Conservation (phyloP, 495 filamentous ascomycete genomes). For the Hypoxylon fuscum region DNA sequence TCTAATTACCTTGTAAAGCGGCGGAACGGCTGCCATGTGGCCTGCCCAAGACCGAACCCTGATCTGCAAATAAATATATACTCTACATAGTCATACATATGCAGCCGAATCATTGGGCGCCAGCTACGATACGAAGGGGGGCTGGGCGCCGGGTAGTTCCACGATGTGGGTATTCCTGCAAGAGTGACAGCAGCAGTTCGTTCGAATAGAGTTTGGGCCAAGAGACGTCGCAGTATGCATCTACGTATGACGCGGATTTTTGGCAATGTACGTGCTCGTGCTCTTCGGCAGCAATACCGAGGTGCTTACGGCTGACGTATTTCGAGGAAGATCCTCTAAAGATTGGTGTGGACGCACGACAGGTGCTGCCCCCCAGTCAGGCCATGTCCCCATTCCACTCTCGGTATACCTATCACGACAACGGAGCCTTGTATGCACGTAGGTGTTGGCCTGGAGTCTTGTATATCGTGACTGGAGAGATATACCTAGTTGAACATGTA, state of each 20-base stretch:
- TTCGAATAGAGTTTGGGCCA: slow-evolving; percentile 42
- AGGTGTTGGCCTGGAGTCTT: slow-evolving; percentile 17
- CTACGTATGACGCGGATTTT: slow-evolving; percentile 31
- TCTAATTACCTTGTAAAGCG: slow-evolving; percentile 22
- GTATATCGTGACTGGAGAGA: slow-evolving; percentile 20
- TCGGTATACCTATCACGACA: slow-evolving; percentile 25
- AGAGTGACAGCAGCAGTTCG: slow-evolving; percentile 25
- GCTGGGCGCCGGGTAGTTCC: slow-evolving; percentile 11
- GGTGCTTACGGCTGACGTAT: slow-evolving; percentile 28
- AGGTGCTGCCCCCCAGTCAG: not conserved
- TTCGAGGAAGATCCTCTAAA: not conserved
- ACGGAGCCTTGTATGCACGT: slow-evolving; percentile 12
- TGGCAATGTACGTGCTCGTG: slow-evolving; percentile 22
- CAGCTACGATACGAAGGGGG: slow-evolving; percentile 14
- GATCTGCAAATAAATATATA: slow-evolving; percentile 41
- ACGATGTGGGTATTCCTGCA: slow-evolving; percentile 25
- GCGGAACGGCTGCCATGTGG: slow-evolving; percentile 37
- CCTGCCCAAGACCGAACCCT: slow-evolving; percentile 32
- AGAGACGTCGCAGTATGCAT: slow-evolving; percentile 29
- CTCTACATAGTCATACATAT: slow-evolving; percentile 17
- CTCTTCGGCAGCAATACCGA: slow-evolving; percentile 36
- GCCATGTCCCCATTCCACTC: slow-evolving; percentile 10
- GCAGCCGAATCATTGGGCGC: slow-evolving; percentile 27
- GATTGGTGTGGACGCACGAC: slow-evolving; percentile 10
- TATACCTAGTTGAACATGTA: slow-evolving; percentile 2